Percentiles rank a stretch among this genome's conserved stretches.
These are phyloP conservation scores for Kappamyces sp. DNA, from an alignment of 192 early-diverging fungal species.

Conservation along the genomic window DNA sequence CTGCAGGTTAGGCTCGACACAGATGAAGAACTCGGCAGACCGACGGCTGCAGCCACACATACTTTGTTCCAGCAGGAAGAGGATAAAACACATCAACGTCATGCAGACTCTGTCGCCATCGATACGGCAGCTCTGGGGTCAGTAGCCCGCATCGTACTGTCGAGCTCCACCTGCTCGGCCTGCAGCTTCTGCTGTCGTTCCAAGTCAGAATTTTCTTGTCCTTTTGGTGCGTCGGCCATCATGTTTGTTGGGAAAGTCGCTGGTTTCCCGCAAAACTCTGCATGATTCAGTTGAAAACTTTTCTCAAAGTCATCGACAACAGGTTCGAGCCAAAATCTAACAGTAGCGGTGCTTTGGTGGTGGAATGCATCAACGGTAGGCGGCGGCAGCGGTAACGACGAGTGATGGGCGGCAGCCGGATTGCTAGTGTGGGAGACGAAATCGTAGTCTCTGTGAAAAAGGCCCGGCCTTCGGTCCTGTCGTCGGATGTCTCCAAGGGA, in stretches of 20 bases:
- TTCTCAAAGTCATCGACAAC: conserved; percentile 80
- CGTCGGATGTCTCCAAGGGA: conserved; percentile 34
- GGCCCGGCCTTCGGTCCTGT: conserved; percentile 65
- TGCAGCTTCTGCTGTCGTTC: neutral
- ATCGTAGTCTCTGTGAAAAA: conserved; percentile 94
- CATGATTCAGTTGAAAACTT: conserved; percentile 32
- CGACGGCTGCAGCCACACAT: too few species aligned
- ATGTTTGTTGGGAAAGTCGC: neutral
- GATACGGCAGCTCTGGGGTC: conserved; percentile 63
- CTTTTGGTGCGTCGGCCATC: conserved; percentile 2
- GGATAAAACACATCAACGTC: conserved; percentile 74
- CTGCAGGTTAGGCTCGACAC: too few species aligned
- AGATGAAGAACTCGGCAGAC: too few species aligned
- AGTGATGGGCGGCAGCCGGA: conserved; percentile 48
- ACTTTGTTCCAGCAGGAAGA: conserved; percentile 67
- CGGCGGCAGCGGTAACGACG: conserved; percentile 40
- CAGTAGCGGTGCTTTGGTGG: conserved; percentile 75
- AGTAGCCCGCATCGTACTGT: too few species aligned
- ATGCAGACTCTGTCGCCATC: conserved; percentile 75
- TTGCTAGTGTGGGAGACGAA: conserved; percentile 69
- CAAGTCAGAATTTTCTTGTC: conserved; percentile 16
- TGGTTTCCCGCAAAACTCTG: too few species aligned
- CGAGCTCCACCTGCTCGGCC: conserved; percentile 5
- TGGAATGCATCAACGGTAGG: conserved; percentile 92
- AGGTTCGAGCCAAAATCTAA: too few species aligned